Evolutionary conservation across 768 basidiomycete genomes (phyloP), one percentile per base, ranked within the genome.

Genomic region (Rhodotorula babjevae): DNA sequence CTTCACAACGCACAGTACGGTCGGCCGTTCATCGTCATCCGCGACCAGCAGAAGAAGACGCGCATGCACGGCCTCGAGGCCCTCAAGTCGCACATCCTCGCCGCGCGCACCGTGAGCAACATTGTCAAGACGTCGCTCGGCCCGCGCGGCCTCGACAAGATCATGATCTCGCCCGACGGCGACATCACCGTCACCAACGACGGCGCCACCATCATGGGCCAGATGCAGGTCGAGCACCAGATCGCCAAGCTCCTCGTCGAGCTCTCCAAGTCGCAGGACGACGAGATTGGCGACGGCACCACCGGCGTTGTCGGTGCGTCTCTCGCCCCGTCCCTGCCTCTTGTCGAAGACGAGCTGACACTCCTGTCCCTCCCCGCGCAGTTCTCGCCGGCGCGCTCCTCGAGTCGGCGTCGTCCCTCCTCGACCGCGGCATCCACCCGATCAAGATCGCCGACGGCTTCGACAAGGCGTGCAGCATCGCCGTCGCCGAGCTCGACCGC

Each of bases 181-280:
- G 96, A 99, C 78, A 98, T 99, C 79, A 98, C 94, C 46, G 95
- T 98, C 50, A 98, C 96, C 23, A 99, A 99, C 82, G 96, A 99
- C 82, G 96, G 96, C 62, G 96, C 96, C 12, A 99, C 96, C 33
- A 99, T 99, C 77, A 84, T 99, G 68, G 87, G 93, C 33, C 95
- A 97, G 84, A 97, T 99, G 93, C 92, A 96, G 73, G 94, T 98
- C 63, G 95, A 98, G 79, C 95, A 99, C 80, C 95, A 95, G 84
- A 95, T 99, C 79, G 96, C 96, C 71, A 99, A 96, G 83, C 86
- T 99, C 58, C 86, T 99, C 47, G 96, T 99, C 3, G 91, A 97
- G 79, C 85, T 98, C 55, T 94, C 92, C 27, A 95, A 94, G 84
- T 93, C 91, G 80, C 96, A 99, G 84, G 96, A 99, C 81, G 96